Conservation (phyloP, 2,329 filamentous ascomycete species). For the Erysiphe pulchra region DNA sequence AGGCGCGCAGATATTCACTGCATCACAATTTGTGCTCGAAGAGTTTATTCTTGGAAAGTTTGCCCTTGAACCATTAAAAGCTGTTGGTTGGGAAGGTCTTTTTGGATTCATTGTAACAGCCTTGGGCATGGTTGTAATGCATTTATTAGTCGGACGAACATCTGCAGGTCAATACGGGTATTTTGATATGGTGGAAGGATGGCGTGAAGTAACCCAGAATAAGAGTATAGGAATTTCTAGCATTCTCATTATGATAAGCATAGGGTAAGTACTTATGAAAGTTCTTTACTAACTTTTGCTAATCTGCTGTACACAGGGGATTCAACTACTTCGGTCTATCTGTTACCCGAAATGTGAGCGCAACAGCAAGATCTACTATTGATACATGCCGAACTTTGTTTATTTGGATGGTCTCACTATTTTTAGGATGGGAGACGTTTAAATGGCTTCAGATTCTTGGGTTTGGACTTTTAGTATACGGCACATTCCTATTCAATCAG, state of each 20-base stretch:
- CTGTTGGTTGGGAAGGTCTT: slow-evolving; percentile 88
- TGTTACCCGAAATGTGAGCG: slow-evolving; percentile 70
- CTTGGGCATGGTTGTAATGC: slow-evolving; percentile 53
- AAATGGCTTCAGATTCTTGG: slow-evolving; percentile 88
- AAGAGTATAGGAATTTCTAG: slow-evolving; percentile 49
- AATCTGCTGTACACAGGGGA: slow-evolving; percentile 28
- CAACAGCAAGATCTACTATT: slow-evolving; percentile 83
- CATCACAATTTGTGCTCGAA: slow-evolving; percentile 85
- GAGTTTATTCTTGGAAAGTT: slow-evolving; percentile 73
- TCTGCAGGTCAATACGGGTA: slow-evolving; percentile 51
- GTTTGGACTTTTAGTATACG: slow-evolving; percentile 77
- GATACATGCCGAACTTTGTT: slow-evolving; percentile 94
- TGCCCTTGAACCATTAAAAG: slow-evolving; percentile 49
- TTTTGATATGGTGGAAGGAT: slow-evolving; percentile 74
- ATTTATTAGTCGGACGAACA: slow-evolving; percentile 51
- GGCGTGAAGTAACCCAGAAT: slow-evolving; percentile 53
- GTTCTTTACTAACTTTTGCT: neutral
- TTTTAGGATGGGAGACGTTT: slow-evolving; percentile 88
- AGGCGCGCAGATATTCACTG: slow-evolving; percentile 86
- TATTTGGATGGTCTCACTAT: slow-evolving; percentile 89
- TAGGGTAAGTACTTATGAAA: slow-evolving; percentile 38
- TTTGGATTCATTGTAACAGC: slow-evolving; percentile 71
- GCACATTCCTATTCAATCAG: slow-evolving; percentile 91
- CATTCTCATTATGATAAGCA: slow-evolving; percentile 86
- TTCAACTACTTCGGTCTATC: slow-evolving; percentile 98